Conservation (phyloP, 2,329 filamentous ascomycete species). For the Sclerotinia subarctica region DNA sequence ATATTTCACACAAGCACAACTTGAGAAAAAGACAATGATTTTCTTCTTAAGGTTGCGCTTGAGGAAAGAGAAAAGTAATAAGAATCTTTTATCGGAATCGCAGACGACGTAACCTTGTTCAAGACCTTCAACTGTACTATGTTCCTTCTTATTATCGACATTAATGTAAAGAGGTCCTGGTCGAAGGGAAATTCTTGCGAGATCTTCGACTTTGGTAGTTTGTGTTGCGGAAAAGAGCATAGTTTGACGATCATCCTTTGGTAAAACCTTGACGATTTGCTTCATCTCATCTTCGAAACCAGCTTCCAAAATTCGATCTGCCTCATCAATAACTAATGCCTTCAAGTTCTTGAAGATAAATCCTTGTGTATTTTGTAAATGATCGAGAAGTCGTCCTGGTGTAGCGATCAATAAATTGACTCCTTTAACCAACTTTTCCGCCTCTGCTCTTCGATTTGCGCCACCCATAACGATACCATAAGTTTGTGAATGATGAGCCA, state of each 20-base stretch:
- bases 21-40: constrained; percentile 94
- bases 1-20: constrained; percentile 92
- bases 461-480: constrained; percentile 96
- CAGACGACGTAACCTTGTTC: constrained; percentile 96
- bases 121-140: constrained; percentile 86
- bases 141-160: constrained; percentile 84
- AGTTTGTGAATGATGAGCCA: constrained; percentile 90
- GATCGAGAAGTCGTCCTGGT: constrained; percentile 86
- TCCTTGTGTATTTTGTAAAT: constrained; percentile 85
- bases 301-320: constrained; percentile 92
- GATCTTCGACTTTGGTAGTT: constrained; percentile 96
- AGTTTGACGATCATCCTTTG: constrained; percentile 82
- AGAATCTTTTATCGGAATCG: constrained; percentile 89
- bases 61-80: constrained; percentile 90
- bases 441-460: constrained; percentile 85
- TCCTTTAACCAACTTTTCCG: constrained; percentile 89
- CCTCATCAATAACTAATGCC: constrained; percentile 91
- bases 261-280: constrained; percentile 91
- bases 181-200: constrained; percentile 88
- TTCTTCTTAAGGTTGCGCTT: constrained; percentile 86
- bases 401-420: constrained; percentile 94
- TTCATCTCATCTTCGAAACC: constrained; percentile 99
- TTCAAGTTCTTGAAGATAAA: constrained; percentile 93
- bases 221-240: constrained; percentile 99
- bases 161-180: constrained; percentile 95